phyloP scores from a whole-genome alignment of 345 rosid genomes.

The Syzygium oleosum region DNA sequence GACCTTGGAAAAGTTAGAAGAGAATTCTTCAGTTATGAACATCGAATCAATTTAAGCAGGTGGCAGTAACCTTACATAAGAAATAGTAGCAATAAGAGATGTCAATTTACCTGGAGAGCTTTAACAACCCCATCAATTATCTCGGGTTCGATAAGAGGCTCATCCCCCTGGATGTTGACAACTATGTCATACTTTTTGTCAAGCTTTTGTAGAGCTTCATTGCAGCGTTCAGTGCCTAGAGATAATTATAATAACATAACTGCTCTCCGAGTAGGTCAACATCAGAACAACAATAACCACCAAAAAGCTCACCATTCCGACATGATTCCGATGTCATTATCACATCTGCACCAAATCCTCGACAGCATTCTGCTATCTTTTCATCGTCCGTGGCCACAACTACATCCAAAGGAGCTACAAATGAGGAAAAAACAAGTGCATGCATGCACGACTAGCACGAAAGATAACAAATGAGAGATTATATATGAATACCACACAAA shows the following conservation, averaged over 20 bases:
- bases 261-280: background rate
- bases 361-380: constrained; percentile 87
- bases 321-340: constrained; percentile 95
- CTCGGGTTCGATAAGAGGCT: constrained; percentile 95
- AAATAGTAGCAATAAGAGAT: background rate
- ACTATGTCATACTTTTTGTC: constrained; percentile 83
- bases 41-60: background rate
- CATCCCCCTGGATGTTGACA: constrained; percentile 97
- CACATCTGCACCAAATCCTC: constrained; percentile 92
- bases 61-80: background rate
- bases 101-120: constrained; percentile 65
- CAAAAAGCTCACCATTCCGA: constrained; percentile 50
- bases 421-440: background rate
- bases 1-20: background rate
- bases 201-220: constrained; percentile 81
- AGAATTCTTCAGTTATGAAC: background rate
- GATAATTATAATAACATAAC: background rate
- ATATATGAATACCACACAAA: background rate
- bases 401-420: constrained; percentile 9
- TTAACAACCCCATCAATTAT: constrained; percentile 90
- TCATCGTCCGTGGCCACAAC: constrained; percentile 97
- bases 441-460: background rate
- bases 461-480: background rate
- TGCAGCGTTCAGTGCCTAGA: constrained; percentile 80
- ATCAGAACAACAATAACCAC: background rate